Conservation (phyloP, 139 green algal genomes). For the Gonium pectorale region DNA sequence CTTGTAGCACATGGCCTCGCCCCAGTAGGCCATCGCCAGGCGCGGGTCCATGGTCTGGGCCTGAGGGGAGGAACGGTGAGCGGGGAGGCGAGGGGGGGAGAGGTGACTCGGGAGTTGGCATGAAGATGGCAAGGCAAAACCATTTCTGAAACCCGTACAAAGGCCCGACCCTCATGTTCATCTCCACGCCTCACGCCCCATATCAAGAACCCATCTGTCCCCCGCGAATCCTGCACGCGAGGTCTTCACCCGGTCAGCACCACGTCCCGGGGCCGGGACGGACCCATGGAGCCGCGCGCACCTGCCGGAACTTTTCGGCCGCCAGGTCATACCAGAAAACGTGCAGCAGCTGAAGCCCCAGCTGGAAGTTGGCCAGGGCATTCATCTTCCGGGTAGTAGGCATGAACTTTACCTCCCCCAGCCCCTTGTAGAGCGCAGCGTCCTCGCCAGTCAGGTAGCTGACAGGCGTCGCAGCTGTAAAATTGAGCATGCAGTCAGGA, state of each 20-base stretch:
- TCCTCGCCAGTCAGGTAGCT: slow-evolving; percentile 26
- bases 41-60: slow-evolving; percentile 13
- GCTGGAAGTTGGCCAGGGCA: slow-evolving; percentile 10
- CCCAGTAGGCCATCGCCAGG: slow-evolving; percentile 30
- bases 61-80: neutral
- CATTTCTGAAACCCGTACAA: too few species aligned
- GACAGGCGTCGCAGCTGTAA: neutral
- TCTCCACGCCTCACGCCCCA: too few species aligned
- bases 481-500: neutral
- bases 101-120: too few species aligned
- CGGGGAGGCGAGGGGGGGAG: too few species aligned
- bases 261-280: too few species aligned
- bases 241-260: too few species aligned
- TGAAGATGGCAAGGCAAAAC: too few species aligned
- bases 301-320: slow-evolving; percentile 1
- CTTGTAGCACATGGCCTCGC: slow-evolving; percentile 47
- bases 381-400: neutral
- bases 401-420: slow-evolving; percentile 18
- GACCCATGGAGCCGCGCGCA: neutral
- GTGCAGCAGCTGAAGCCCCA: slow-evolving; percentile 35
- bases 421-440: neutral
- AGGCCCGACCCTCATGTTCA: too few species aligned
- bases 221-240: too few species aligned
- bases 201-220: too few species aligned
- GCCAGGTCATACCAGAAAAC: slow-evolving; percentile 49